phyloP scores from a whole-genome alignment of 164 flowering plant species.

The Nelumbo lutea region DNA sequence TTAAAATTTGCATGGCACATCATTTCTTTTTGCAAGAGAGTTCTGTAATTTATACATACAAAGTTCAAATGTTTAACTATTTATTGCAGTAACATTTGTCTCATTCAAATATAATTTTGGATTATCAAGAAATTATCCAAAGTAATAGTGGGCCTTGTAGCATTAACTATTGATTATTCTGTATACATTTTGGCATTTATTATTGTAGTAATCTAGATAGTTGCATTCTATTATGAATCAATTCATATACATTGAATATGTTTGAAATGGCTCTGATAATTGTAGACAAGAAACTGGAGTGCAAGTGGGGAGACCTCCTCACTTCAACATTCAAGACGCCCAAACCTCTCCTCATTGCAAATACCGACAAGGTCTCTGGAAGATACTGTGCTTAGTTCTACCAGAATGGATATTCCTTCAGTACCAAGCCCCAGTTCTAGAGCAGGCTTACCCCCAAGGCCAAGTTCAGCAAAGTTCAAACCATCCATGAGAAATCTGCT shows the following conservation, averaged over 20 bases:
- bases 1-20: too few species aligned
- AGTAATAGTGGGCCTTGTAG: not conserved
- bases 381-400: constrained; percentile 25
- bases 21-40: too few species aligned
- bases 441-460: constrained; percentile 66
- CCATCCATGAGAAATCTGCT: constrained; percentile 52
- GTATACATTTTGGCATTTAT: not conserved
- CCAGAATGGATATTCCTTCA: constrained; percentile 35
- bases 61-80: too few species aligned
- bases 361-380: constrained; percentile 57
- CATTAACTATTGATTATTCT: too few species aligned
- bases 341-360: constrained; percentile 51
- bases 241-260: not conserved
- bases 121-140: not conserved
- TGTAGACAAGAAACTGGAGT: constrained; percentile 14
- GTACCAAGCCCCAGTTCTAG: constrained; percentile 48
- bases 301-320: constrained; percentile 13
- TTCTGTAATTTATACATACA: too few species aligned
- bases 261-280: not conserved
- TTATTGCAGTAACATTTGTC: too few species aligned
- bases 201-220: not conserved
- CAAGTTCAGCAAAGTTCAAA: constrained; percentile 48
- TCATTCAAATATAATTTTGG: not conserved
- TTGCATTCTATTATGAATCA: not conserved
- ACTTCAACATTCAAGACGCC: constrained; percentile 41